Evolutionary conservation across 2,329 filamentous ascomycete species (phyloP).

Genomic region (Colletotrichum falcatum): DNA sequence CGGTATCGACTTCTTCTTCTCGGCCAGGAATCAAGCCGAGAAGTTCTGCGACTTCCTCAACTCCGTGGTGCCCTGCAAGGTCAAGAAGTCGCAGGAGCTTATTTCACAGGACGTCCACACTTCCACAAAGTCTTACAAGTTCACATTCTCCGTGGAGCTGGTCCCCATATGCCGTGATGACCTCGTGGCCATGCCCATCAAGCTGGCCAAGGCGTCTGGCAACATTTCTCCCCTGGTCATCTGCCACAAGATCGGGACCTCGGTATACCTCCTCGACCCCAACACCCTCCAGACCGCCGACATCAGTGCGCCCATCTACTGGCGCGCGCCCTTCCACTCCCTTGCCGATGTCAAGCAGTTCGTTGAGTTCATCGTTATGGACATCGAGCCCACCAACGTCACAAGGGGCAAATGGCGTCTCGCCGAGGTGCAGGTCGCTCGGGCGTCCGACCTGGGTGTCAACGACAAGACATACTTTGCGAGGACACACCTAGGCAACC

Average conservation of each 20-base stretch:
- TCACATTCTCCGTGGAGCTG: slow-evolving; percentile 88
- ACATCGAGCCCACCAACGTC: slow-evolving; percentile 84
- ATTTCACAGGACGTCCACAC: slow-evolving; percentile 96
- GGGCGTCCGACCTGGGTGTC: slow-evolving; percentile 84
- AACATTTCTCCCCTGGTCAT: slow-evolving; percentile 90
- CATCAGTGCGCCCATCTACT: slow-evolving; percentile 85
- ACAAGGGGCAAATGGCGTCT: slow-evolving; percentile 85
- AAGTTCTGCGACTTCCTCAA: slow-evolving; percentile 92
- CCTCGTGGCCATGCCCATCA: slow-evolving; percentile 90
- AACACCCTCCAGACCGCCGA: slow-evolving; percentile 92
- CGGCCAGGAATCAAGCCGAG: slow-evolving; percentile 89
- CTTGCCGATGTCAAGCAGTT: slow-evolving; percentile 87
- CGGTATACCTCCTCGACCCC: slow-evolving; percentile 90
- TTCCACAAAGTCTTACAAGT: slow-evolving; percentile 92
- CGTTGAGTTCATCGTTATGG: slow-evolving; percentile 93
- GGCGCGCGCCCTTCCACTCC: slow-evolving; percentile 87
- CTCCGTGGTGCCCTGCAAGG: slow-evolving; percentile 81
- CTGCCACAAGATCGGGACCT: slow-evolving; percentile 86
- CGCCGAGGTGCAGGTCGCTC: slow-evolving; percentile 88
- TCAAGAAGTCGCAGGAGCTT: slow-evolving; percentile 83
- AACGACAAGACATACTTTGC: slow-evolving; percentile 93
- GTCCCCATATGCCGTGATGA: slow-evolving; percentile 98
- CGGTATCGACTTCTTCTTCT: slow-evolving; percentile 96
- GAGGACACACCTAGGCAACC: slow-evolving; percentile 87
- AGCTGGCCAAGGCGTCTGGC: slow-evolving; percentile 85